Evolutionary conservation across 1,284 basidiomycete genomes (phyloP).

Genomic region (Leccinum angustisporum): DNA sequence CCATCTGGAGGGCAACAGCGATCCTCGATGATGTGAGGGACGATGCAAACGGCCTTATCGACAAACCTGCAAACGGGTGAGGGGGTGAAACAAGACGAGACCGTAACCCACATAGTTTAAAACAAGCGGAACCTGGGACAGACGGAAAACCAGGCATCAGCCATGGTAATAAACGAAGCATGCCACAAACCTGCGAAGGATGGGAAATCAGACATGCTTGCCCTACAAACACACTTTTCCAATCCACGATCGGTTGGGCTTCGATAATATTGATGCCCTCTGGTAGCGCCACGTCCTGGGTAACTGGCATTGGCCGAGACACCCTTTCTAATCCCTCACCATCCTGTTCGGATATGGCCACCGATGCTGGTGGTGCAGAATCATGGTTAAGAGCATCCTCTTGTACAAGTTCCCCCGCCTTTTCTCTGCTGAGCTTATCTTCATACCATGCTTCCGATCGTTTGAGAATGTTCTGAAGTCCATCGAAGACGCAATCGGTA

Average conservation of each 20-base stretch:
- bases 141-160: not conserved
- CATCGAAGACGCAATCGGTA: constrained; percentile 85
- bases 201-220: constrained; percentile 77
- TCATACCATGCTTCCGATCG: constrained; percentile 71
- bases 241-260: constrained; percentile 77
- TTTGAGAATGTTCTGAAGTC: constrained; percentile 76
- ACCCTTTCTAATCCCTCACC: not conserved
- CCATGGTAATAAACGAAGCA: not conserved
- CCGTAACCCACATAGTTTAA: constrained; percentile 37
- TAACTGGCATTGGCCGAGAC: not conserved
- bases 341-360: constrained; percentile 2
- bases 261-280: constrained; percentile 63
- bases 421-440: constrained; percentile 56
- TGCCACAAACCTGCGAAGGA: constrained; percentile 62
- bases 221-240: constrained; percentile 83
- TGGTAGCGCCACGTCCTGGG: constrained; percentile 43
- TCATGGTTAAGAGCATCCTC: constrained; percentile 48
- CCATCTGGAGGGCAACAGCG: too few species aligned
- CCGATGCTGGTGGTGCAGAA: constrained; percentile 14
- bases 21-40: too few species aligned
- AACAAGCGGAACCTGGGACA: constrained; percentile 64
- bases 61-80: too few species aligned
- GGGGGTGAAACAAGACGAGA: too few species aligned
- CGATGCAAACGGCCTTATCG: too few species aligned
- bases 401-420: constrained; percentile 55